A percentile compares a stretch with the other conserved stretches of the same genome.
phyloP scores from a whole-genome alignment of 192 early-diverging fungal species.

The Backusella morwellensis region DNA sequence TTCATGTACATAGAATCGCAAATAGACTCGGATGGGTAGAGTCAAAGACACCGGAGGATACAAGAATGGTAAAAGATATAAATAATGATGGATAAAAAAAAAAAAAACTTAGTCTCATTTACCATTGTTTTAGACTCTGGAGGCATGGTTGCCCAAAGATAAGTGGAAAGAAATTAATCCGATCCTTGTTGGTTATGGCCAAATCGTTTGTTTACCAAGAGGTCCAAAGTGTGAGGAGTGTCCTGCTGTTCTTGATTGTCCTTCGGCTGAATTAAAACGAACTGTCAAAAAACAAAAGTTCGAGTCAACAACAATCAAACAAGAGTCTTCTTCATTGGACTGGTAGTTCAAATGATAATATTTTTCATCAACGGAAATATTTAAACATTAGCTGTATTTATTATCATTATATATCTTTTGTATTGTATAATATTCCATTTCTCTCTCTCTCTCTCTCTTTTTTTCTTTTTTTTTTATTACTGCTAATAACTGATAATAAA shows the following conservation, averaged over 20 bases:
- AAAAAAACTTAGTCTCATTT: background rate
- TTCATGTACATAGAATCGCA: slow-evolving; percentile 89
- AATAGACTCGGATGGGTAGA: slow-evolving; percentile 88
- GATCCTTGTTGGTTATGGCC: slow-evolving; percentile 90
- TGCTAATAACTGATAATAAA: background rate
- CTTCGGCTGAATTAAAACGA: slow-evolving; percentile 29
- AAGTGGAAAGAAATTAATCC: slow-evolving; percentile 89
- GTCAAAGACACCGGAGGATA: slow-evolving; percentile 78
- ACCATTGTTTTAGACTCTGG: slow-evolving; percentile 42
- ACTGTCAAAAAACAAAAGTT: background rate
- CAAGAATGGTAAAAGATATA: slow-evolving; percentile 51
- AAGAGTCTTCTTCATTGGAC: slow-evolving; percentile 5
- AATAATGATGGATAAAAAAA: background rate
- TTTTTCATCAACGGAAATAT: background rate
- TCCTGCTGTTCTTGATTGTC: slow-evolving; percentile 74
- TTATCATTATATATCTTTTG: background rate
- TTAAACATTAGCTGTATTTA: background rate
- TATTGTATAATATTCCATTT: background rate
- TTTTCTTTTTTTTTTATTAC: background rate
- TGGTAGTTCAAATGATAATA: slow-evolving; percentile 8
- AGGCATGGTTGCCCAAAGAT: slow-evolving; percentile 81
- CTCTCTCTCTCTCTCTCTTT: background rate
- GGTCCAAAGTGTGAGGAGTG: slow-evolving; percentile 77
- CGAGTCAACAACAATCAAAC: background rate
- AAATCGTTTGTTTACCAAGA: slow-evolving; percentile 72